A percentile compares a stretch with the other conserved stretches of the same genome.
These are phyloP conservation scores for Yamadazyma kanchanaburiensis DNA, from an alignment of 1,139 yeast genomes.

Conservation along the genomic window DNA sequence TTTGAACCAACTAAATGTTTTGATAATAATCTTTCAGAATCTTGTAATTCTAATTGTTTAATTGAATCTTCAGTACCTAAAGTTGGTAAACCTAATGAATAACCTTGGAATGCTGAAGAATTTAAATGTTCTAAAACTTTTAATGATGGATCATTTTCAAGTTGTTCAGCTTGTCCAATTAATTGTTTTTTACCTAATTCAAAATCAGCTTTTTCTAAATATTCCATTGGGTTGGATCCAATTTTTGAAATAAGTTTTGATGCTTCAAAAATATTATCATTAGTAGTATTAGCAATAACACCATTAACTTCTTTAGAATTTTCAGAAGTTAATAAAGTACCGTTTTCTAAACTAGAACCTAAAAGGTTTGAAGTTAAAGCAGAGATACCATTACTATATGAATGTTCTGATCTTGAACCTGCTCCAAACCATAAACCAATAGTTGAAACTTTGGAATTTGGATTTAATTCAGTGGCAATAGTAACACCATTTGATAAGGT, in stretches of 20 bases:
- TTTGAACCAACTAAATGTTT: slow-evolving; percentile 60
- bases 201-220: slow-evolving; percentile 32
- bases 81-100: slow-evolving; percentile 72
- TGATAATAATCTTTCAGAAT: slow-evolving; percentile 53
- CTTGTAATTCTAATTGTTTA: slow-evolving; percentile 53
- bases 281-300: slow-evolving; percentile 48
- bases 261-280: slow-evolving; percentile 41
- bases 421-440: slow-evolving; percentile 71
- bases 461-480: slow-evolving; percentile 64
- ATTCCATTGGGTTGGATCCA: slow-evolving; percentile 31
- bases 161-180: slow-evolving; percentile 34
- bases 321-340: slow-evolving; percentile 43
- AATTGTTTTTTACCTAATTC: slow-evolving; percentile 34
- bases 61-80: slow-evolving; percentile 69
- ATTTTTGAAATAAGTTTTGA: slow-evolving; percentile 35
- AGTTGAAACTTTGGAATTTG: slow-evolving; percentile 53
- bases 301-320: slow-evolving; percentile 55
- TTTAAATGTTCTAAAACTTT: slow-evolving; percentile 70
- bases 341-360: slow-evolving; percentile 37
- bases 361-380: slow-evolving; percentile 57
- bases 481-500: slow-evolving; percentile 70
- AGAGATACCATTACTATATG: slow-evolving; percentile 77
- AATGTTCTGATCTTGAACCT: slow-evolving; percentile 76
- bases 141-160: slow-evolving; percentile 44
- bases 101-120: slow-evolving; percentile 81